Base-by-base conservation (phyloP, 2,329 filamentous ascomycete genomes). In the Trichoderma breve region DNA sequence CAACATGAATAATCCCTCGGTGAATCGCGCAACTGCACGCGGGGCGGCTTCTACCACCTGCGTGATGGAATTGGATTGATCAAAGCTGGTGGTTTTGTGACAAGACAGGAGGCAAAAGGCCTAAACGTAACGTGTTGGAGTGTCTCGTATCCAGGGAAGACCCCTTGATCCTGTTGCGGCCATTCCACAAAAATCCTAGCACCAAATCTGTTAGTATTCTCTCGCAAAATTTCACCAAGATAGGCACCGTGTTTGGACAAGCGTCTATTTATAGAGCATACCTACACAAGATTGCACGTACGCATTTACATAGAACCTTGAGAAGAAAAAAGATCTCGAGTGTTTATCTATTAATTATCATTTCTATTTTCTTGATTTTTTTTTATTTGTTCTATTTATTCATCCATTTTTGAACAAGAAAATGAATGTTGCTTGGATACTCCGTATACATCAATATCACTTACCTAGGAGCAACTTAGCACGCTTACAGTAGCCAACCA, bases 1-100 rank as follows among this genome's bases (percentile, higher is more conserved):
- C 70, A 77, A 75, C 76, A 80, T 79, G 32, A 72, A 39, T 11
- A 62, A 9, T 32, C 39, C 51, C 39, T 34, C 51, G 55, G 11
- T 39, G 30, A 34, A 55, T 64, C 61, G 58, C 36, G 71, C 55
- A 55, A 61, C 61, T 70, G 51, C 58, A 61, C 63, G 51, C 65
- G 65, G 43, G 57, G 66, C 57, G 66, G 55, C 36, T 51, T 61
- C 36, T 69, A 51, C 57, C 57, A 70, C 39, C 57, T 70, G 57
- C 57, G 67, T 61, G 67, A 53, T 62, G 21, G 39, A 36, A 36
- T 67, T 58, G 12, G 57, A 61, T 32, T 69, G 55, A 51, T 61
- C 55, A 61, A 61, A 28, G 57, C 21, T 36, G 57, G 36, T 62
- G 36, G 43, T 62, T 60, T 61, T 69, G 66, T 61, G 36, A 69